Conservation (phyloP, 2,329 filamentous ascomycete species). For the Clarireedia paspali region DNA sequence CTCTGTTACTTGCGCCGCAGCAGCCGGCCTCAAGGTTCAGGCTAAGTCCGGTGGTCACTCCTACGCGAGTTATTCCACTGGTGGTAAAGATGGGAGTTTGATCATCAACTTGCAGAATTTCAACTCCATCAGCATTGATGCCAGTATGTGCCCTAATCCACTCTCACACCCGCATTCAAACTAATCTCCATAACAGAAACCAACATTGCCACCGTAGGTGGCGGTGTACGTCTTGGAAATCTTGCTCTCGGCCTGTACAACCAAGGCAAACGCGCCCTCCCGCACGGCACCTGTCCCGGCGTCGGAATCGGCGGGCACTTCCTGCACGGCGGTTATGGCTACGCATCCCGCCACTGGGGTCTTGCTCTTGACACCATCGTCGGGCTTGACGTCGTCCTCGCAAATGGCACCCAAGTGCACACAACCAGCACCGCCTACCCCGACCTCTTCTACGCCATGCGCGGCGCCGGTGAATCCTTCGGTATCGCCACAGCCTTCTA, state of each 20-base stretch:
- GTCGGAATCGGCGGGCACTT: conserved; percentile 41
- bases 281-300: conserved; percentile 38
- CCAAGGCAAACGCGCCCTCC: conserved; percentile 31
- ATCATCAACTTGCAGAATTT: conserved; percentile 48
- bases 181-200: conserved; percentile 5
- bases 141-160: conserved; percentile 8
- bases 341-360: conserved; percentile 40
- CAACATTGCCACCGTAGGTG: conserved; percentile 29
- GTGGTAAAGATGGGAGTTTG: conserved; percentile 44
- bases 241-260: conserved; percentile 32
- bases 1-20: conserved; percentile 39
- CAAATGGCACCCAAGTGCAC: conserved; percentile 25
- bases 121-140: conserved; percentile 44
- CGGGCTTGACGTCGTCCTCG: conserved; percentile 40
- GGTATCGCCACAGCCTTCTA: conserved; percentile 29
- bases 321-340: conserved; percentile 39
- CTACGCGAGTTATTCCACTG: conserved; percentile 39
- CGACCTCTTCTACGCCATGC: conserved; percentile 29
- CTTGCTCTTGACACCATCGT: conserved; percentile 42
- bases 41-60: conserved; percentile 48
- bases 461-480: conserved; percentile 31
- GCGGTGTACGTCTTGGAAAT: conserved; percentile 37
- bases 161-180: too few species aligned
- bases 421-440: conserved; percentile 20
- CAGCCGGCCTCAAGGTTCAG: conserved; percentile 39